Base-by-base conservation (phyloP, 1,284 basidiomycete genomes). In the Tylopilus sp. region DNA sequence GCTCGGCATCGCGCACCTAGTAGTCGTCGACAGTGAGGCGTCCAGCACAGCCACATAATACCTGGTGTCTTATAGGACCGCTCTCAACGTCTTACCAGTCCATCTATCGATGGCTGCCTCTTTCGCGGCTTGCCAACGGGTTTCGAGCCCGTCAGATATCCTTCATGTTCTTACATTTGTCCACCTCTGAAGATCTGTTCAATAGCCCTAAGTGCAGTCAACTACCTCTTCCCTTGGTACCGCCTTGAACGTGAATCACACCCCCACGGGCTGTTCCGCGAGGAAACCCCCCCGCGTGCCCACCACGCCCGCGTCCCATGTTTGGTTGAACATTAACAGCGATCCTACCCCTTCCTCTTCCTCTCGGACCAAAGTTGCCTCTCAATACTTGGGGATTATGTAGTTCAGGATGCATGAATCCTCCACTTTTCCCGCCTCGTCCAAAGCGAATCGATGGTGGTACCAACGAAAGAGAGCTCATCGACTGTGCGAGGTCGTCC, bases 401-500 rank as follows among this genome's bases (percentile, higher is more conserved):
- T 30, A 58, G 30, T 48, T 69, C 67, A 2, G 67, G 66, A 46
- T 70, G 65, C 46, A 57, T 65, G 50, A 79, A 77, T 6, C 78
- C 78, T 24, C 71, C 72, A 29, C 64, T 66, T 50, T 68, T 66
- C 17, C 76, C 81, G 2, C 86, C 86, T 35, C 86, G 73, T 31
- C 86, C 86, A 57, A 89, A 89, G 12, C 82, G 76, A 40, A 88
- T 76, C 1, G 81, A 75, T 2, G 77, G 66, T 2, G 87, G 87
- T 4, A 90, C 77, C 47, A 89, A 76, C 12, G 78, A 73, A n/a
- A 89, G 75, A 1, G 85, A 75, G 46, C 70, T 73, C 69, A 87
- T 73, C 1, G 72, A 71, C 28, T 70, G 65, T 15, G 77, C 61
- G 11, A 87, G 70, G 14, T 64, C 60, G 45, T 82, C 76, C 39